Evolutionary conservation across 345 rosid genomes (phyloP).

Genomic region (Murraya paniculata): DNA sequence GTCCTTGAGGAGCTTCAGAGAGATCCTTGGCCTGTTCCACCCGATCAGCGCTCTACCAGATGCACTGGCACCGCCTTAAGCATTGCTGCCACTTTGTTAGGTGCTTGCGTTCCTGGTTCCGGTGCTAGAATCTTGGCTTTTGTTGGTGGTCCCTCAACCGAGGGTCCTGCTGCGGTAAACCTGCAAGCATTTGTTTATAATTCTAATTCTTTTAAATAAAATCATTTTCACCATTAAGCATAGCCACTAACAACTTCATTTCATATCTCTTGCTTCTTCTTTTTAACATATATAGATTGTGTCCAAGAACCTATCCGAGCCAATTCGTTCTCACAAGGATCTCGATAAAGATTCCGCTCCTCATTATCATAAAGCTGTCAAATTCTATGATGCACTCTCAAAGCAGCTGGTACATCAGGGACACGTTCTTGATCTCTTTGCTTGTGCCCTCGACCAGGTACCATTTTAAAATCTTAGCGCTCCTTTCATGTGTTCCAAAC

Average conservation of each 20-base stretch:
- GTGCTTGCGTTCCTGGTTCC: constrained; percentile 94
- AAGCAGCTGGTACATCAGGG: constrained; percentile 99
- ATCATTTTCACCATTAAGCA: too few species aligned
- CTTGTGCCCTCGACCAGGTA: constrained; percentile 95
- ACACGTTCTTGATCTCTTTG: constrained; percentile 92
- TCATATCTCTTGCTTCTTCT: neutral
- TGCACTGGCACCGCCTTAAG: constrained; percentile 90
- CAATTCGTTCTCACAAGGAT: constrained; percentile 96
- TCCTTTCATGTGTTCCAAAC: neutral
- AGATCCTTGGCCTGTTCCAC: constrained; percentile 76
- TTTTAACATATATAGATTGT: constrained; percentile 53
- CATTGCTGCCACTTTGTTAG: constrained; percentile 78
- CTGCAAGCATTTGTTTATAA: constrained; percentile 39
- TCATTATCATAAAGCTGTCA: constrained; percentile 70
- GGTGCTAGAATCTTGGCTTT: constrained; percentile 96
- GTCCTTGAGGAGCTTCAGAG: constrained; percentile 86
- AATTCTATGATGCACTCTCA: constrained; percentile 70
- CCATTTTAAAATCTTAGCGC: neutral
- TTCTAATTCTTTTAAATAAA: too few species aligned
- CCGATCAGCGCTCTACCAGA: constrained; percentile 75
- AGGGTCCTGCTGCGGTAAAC: constrained; percentile 61
- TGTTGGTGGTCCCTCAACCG: constrained; percentile 91
- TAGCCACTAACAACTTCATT: too few species aligned
- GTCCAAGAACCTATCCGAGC: constrained; percentile 74
- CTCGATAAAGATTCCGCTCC: constrained; percentile 87